Evolutionary conservation across 345 rosid genomes (phyloP).

Genomic region (Clausena lansium): DNA sequence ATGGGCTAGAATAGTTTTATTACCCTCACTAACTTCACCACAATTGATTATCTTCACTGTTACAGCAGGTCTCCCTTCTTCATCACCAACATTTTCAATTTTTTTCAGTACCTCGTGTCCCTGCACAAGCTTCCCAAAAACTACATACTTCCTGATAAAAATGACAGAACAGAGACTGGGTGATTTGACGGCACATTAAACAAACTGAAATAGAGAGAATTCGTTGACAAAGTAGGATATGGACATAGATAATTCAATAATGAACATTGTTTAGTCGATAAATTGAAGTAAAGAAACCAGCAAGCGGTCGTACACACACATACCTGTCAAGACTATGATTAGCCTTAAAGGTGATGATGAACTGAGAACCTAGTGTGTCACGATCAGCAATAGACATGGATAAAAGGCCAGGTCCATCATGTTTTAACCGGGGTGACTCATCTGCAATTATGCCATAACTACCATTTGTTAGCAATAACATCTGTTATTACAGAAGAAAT

Average conservation of each 20-base stretch:
- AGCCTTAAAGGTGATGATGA: constrained; percentile 73
- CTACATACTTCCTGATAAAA: constrained; percentile 64
- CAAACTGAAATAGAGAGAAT: neutral
- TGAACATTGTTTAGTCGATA: neutral
- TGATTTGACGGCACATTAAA: neutral
- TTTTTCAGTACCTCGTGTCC: constrained; percentile 76
- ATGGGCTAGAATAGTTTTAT: neutral
- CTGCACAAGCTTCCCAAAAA: constrained; percentile 87
- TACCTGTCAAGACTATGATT: constrained; percentile 85
- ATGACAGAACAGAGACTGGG: neutral
- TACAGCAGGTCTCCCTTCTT: constrained; percentile 78
- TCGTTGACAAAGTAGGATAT: neutral
- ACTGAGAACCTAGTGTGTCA: constrained; percentile 83
- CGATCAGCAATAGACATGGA: constrained; percentile 83
- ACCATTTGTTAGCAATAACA: constrained; percentile 12
- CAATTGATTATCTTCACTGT: constrained; percentile 85
- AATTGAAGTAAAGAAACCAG: constrained; percentile 4
- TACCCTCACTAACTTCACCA: constrained; percentile 78
- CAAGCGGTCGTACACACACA: neutral
- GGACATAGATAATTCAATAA: neutral
- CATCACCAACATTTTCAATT: constrained; percentile 83
- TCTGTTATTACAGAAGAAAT: neutral
- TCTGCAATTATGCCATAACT: constrained; percentile 47
- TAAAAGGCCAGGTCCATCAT: constrained; percentile 78
- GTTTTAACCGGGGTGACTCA: constrained; percentile 78